Conservation (phyloP, 805 yeast species). For the Scheffersomyces amazonensis region DNA sequence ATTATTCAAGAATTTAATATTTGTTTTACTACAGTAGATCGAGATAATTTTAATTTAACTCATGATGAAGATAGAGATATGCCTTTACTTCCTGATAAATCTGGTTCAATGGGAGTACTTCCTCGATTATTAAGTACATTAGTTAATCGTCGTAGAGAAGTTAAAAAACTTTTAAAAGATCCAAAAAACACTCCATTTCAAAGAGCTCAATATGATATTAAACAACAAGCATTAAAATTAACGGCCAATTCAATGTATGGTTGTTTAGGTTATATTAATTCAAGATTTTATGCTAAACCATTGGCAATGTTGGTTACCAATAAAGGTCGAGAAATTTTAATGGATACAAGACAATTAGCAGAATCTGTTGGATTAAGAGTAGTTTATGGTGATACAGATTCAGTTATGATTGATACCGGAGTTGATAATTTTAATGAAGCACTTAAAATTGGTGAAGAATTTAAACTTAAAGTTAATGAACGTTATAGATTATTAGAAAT, state of each 20-base stretch:
- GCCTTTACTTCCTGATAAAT: slow-evolving; percentile 65
- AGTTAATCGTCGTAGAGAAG: slow-evolving; percentile 90
- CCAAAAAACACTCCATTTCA: slow-evolving; percentile 63
- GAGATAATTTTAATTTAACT: slow-evolving; percentile 45
- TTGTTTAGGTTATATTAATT: slow-evolving; percentile 87
- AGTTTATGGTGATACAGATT: slow-evolving; percentile 97
- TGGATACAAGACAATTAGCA: slow-evolving; percentile 90
- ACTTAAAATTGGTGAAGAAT: slow-evolving; percentile 75
- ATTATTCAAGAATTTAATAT: slow-evolving; percentile 96
- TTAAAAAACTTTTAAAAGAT: slow-evolving; percentile 78
- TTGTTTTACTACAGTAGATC: slow-evolving; percentile 91
- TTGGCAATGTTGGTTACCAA: slow-evolving; percentile 93
- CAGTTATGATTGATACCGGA: slow-evolving; percentile 96
- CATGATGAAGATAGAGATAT: slow-evolving; percentile 55
- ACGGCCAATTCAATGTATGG: slow-evolving; percentile 99
- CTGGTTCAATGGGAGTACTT: slow-evolving; percentile 70
- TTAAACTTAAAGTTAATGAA: slow-evolving; percentile 83
- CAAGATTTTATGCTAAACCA: slow-evolving; percentile 94
- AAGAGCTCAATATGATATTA: slow-evolving; percentile 84
- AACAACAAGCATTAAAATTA: slow-evolving; percentile 91
- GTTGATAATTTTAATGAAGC: slow-evolving; percentile 70
- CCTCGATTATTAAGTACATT: slow-evolving; percentile 81
- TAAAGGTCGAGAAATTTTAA: slow-evolving; percentile 92
- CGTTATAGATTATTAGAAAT: slow-evolving; percentile 84
- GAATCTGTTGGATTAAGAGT: slow-evolving; percentile 81